Conservation (phyloP, 2,329 filamentous ascomycete species). For the Pyrenochaeta sp. region DNA sequence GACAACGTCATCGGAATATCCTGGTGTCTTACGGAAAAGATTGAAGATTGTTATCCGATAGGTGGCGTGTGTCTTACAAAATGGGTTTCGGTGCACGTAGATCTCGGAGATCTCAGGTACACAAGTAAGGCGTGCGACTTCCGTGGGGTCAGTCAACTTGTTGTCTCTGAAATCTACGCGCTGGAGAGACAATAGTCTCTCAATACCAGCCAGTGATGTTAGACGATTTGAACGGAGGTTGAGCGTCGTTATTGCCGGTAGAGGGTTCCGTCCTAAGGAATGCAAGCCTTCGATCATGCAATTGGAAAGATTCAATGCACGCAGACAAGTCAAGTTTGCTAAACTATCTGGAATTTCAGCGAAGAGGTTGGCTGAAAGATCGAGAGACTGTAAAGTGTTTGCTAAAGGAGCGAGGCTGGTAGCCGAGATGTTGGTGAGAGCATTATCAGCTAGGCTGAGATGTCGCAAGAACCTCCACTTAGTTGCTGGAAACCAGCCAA, state of each 20-base stretch:
- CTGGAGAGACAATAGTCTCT: constrained; percentile 87
- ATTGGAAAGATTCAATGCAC: constrained; percentile 90
- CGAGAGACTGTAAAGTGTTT: constrained; percentile 88
- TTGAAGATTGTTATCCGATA: constrained; percentile 96
- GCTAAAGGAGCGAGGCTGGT: constrained; percentile 81
- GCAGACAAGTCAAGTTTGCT: constrained; percentile 83
- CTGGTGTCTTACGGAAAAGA: constrained; percentile 87
- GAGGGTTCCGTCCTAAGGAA: constrained; percentile 82
- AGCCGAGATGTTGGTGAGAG: constrained; percentile 79
- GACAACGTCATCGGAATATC: constrained; percentile 87
- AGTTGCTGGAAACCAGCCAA: constrained; percentile 77
- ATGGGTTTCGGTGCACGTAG: constrained; percentile 91
- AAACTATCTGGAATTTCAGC: constrained; percentile 93
- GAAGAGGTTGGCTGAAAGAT: constrained; percentile 92
- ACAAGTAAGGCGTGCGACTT: constrained; percentile 86
- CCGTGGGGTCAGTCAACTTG: constrained; percentile 85
- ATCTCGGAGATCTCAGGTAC: constrained; percentile 93
- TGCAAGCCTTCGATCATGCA: constrained; percentile 98
- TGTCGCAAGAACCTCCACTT: constrained; percentile 97
- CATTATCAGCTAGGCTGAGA: constrained; percentile 90
- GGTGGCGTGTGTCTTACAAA: constrained; percentile 83
- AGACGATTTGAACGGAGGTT: constrained; percentile 91
- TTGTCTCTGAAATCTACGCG: constrained; percentile 93
- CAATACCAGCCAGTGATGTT: constrained; percentile 85
- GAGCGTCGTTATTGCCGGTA: constrained; percentile 91